phyloP scores from a whole-genome alignment of 352 stramenopile species.

The Globisporangium nunn region DNA sequence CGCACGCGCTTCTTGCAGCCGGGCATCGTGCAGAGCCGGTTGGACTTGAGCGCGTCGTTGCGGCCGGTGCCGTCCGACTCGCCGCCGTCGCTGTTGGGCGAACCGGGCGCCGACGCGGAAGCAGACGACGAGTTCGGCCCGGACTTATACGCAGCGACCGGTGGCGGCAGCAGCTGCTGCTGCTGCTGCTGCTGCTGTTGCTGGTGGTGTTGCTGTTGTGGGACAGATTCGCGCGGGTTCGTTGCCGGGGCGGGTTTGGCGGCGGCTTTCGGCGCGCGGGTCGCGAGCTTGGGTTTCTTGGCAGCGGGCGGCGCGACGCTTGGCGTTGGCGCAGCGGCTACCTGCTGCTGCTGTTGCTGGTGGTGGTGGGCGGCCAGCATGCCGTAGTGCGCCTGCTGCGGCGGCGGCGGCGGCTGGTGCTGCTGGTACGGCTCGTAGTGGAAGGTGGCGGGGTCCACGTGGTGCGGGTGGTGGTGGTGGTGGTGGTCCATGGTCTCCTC shows the following conservation, averaged over 20 bases:
- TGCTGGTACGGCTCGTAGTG: conserved; percentile 49
- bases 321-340: neutral
- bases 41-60: conserved; percentile 68
- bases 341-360: conserved; percentile 5
- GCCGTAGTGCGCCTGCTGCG: conserved; percentile 20
- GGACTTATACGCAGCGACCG: conserved; percentile 5
- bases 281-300: conserved; percentile 15
- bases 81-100: conserved; percentile 13
- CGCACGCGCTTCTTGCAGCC: conserved; percentile 81
- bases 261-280: neutral
- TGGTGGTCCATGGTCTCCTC: conserved; percentile 9
- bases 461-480: conserved; percentile 13
- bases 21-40: conserved; percentile 75
- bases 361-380: conserved; percentile 12
- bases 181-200: conserved; percentile 20
- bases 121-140: conserved; percentile 9
- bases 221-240: conserved; percentile 12
- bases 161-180: neutral
- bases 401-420: too few species aligned
- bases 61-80: conserved; percentile 14
- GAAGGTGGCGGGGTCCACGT: conserved; percentile 28
- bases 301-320: neutral
- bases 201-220: neutral
- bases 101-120: conserved; percentile 9
- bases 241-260: neutral